phyloP scores from a whole-genome alignment of 2,329 filamentous ascomycete genomes.

The Gaeumannomyces sp. region DNA sequence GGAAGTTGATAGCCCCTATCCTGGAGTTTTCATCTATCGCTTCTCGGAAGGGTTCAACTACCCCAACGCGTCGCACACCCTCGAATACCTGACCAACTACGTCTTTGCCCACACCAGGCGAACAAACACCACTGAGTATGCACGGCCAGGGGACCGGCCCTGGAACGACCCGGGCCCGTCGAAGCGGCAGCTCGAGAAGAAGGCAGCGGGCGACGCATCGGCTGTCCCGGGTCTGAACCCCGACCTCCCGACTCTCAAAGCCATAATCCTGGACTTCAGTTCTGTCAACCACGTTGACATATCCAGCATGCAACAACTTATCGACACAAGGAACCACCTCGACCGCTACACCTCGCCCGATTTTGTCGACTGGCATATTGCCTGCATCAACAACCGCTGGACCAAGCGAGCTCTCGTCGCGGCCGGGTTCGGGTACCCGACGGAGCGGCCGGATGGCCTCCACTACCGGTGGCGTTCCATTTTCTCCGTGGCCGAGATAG shows the following conservation, averaged over 20 bases:
- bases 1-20: conserved; percentile 75
- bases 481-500: conserved; percentile 83
- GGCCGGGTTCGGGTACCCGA: conserved; percentile 57
- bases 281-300: conserved; percentile 52
- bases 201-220: conserved; percentile 16
- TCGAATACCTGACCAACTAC: conserved; percentile 67
- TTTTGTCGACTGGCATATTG: conserved; percentile 47
- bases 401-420: conserved; percentile 48
- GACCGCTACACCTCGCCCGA: conserved; percentile 45
- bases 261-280: conserved; percentile 52
- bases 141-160: conserved; percentile 67
- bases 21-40: conserved; percentile 91
- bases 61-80: conserved; percentile 82
- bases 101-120: conserved; percentile 68
- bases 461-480: conserved; percentile 84
- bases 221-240: conserved; percentile 16
- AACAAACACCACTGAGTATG: conserved; percentile 63
- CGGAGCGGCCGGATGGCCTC: conserved; percentile 41
- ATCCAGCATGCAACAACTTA: conserved; percentile 49
- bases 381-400: conserved; percentile 49
- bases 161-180: conserved; percentile 90
- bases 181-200: conserved; percentile 29
- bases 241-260: conserved; percentile 30
- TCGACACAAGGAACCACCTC: conserved; percentile 48
- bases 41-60: conserved; percentile 96